Evolutionary conservation across 495 filamentous ascomycete species (phyloP).

Genomic region (Jackrogersella multiformis): DNA sequence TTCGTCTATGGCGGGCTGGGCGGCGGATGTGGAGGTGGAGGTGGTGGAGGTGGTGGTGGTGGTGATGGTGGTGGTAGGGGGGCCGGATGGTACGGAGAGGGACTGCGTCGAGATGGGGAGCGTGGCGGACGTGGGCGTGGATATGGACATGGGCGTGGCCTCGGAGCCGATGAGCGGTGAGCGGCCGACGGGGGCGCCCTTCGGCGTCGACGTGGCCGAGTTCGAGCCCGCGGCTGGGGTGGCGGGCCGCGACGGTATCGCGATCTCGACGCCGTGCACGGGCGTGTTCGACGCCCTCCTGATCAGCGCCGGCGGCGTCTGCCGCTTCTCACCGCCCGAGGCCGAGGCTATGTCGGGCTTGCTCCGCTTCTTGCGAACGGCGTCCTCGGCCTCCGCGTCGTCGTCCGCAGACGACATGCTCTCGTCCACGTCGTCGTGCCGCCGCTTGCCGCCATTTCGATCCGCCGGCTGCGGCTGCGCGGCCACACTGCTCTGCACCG

Average conservation of each 20-base stretch:
- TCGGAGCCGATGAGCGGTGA: slow-evolving; percentile 53
- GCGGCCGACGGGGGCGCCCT: slow-evolving; percentile 46
- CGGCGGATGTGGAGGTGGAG: slow-evolving; percentile 7
- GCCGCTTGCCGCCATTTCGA: slow-evolving; percentile 46
- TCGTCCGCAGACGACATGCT: slow-evolving; percentile 43
- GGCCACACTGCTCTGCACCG: not conserved
- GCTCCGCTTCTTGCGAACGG: slow-evolving; percentile 55
- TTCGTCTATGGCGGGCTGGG: slow-evolving; percentile 67
- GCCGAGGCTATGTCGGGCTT: slow-evolving; percentile 41
- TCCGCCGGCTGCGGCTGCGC: not conserved
- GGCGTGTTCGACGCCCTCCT: slow-evolving; percentile 53
- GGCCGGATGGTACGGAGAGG: slow-evolving; percentile 19
- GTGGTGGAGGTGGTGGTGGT: slow-evolving; percentile 1
- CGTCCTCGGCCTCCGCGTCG: slow-evolving; percentile 51
- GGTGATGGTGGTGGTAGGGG: slow-evolving; percentile 14
- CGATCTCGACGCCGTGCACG: slow-evolving; percentile 59
- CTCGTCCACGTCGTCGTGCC: slow-evolving; percentile 53
- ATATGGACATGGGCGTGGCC: not conserved
- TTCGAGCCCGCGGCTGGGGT: slow-evolving; percentile 54
- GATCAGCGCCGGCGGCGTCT: slow-evolving; percentile 46
- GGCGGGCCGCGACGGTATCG: slow-evolving; percentile 65
- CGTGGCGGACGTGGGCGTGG: not conserved
- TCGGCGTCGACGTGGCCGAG: slow-evolving; percentile 46
- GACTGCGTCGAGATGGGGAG: slow-evolving; percentile 37
- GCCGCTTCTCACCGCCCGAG: slow-evolving; percentile 28